These are phyloP conservation scores for Flueggea neowawraea DNA, from an alignment of 441 rosid species.

Conservation along the genomic window DNA sequence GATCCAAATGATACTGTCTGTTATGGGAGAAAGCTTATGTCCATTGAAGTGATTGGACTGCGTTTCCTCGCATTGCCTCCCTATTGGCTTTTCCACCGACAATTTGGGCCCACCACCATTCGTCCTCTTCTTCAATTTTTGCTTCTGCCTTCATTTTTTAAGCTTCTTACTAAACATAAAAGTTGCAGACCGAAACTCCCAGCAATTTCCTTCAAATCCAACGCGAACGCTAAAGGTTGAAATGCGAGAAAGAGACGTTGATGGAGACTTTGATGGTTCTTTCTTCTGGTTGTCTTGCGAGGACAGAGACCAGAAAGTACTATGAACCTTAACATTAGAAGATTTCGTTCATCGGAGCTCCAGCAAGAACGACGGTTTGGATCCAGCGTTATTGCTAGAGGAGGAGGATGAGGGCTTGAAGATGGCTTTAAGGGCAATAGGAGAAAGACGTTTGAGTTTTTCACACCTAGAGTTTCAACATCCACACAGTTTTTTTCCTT, in stretches of 20 bases:
- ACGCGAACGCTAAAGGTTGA: conserved; percentile 39
- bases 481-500: too few relatives aligned
- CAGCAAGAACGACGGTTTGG: conserved; percentile 57
- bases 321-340: conserved; percentile 85
- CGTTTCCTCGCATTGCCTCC: conserved; percentile 87
- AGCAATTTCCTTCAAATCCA: conserved; percentile 65
- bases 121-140: conserved; percentile 80
- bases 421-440: conserved; percentile 71
- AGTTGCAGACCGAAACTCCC: conserved; percentile 98
- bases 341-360: conserved; percentile 98
- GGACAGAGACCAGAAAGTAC: conserved; percentile 79
- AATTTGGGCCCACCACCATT: conserved; percentile 44
- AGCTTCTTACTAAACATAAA: conserved; percentile 95
- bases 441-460: conserved; percentile 66
- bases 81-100: conserved; percentile 95
- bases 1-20: too few relatives aligned
- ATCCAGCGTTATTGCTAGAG: conserved; percentile 14
- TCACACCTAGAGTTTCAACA: too few relatives aligned
- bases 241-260: conserved; percentile 47
- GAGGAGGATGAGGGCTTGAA: conserved; percentile 74
- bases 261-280: conserved; percentile 25
- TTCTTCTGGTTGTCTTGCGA: conserved; percentile 53
- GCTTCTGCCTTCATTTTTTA: conserved; percentile 95
- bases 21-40: too few relatives aligned
- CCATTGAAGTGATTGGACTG: too few relatives aligned